phyloP scores from a whole-genome alignment of 2,329 filamentous ascomycete genomes.

The Aspergillus transmontanensis region DNA sequence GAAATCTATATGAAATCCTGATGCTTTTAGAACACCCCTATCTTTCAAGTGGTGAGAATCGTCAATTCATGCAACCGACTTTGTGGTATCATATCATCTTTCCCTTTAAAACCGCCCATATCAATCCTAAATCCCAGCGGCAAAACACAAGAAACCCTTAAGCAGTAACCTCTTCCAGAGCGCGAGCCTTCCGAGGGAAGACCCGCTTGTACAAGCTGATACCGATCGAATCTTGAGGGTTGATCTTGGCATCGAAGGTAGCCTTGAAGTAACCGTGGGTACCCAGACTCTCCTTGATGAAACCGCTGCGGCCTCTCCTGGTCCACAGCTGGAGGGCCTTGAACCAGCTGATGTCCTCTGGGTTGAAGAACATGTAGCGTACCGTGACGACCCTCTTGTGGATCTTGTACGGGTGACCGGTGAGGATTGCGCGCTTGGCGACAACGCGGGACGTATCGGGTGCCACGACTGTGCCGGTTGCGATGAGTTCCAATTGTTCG shows the following conservation, averaged over 20 bases:
- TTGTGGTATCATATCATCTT: conserved; percentile 35
- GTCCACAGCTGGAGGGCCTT: conserved; percentile 96
- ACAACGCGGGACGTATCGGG: conserved; percentile 76
- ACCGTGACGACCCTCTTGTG: conserved; percentile 97
- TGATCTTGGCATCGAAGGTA: conserved; percentile 93
- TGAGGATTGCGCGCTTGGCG: conserved; percentile 90
- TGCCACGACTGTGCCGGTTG: conserved; percentile 82
- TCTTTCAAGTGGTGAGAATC: conserved; percentile 15
- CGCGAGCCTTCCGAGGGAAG: conserved; percentile 70
- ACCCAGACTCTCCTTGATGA: conserved; percentile 89
- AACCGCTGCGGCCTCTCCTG: conserved; percentile 81
- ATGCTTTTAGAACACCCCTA: conserved; percentile 26
- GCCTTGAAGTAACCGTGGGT: conserved; percentile 99
- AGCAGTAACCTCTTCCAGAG: conserved; percentile 42
- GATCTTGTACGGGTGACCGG: conserved; percentile 97
- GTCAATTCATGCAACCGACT: conserved; percentile 26
- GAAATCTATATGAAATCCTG: conserved; percentile 29
- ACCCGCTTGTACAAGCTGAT: conserved; percentile 87
- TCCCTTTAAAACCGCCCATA: conserved; percentile 9
- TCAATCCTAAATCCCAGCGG: neutral
- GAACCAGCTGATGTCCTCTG: conserved; percentile 95
- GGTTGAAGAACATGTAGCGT: conserved; percentile 99
- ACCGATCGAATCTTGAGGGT: conserved; percentile 90
- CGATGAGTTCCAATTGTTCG: conserved; percentile 70
- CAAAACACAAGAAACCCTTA: conserved; percentile 15